phyloP scores from a whole-genome alignment of 192 early-diverging fungal genomes.

The Diversispora epigaea region DNA sequence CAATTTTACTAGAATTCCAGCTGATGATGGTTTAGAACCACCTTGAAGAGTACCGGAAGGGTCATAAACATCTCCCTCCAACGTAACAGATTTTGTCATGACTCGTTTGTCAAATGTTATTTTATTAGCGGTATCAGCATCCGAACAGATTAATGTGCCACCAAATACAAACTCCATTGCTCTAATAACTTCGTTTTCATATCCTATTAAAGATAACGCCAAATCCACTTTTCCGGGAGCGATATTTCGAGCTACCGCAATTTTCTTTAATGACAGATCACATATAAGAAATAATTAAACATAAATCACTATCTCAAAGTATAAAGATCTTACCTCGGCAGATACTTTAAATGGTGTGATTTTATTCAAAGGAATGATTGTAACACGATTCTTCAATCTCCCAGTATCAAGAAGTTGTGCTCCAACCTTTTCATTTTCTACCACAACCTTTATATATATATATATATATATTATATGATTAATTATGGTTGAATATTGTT shows the following conservation, averaged over 20 bases:
- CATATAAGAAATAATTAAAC: background rate
- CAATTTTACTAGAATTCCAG: constrained; percentile 73
- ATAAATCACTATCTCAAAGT: background rate
- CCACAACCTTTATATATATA: constrained; percentile 66
- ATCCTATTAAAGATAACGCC: constrained; percentile 82
- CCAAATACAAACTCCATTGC: constrained; percentile 97
- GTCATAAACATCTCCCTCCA: constrained; percentile 96
- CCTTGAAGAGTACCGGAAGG: constrained; percentile 92
- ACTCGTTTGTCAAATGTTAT: constrained; percentile 89
- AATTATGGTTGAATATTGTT: no score
- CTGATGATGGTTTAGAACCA: constrained; percentile 74
- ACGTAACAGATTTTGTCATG: constrained; percentile 85
- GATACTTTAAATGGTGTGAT: constrained; percentile 63
- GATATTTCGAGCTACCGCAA: constrained; percentile 72
- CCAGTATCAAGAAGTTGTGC: constrained; percentile 80
- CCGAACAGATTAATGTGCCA: constrained; percentile 83
- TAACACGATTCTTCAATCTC: constrained; percentile 72
- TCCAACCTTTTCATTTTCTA: constrained; percentile 81
- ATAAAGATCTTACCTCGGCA: constrained; percentile 42
- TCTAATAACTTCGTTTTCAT: constrained; percentile 69
- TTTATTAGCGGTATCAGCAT: constrained; percentile 77
- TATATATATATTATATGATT: background rate
- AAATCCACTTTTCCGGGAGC: constrained; percentile 87
- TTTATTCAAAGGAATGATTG: constrained; percentile 96
- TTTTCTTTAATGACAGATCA: constrained; percentile 53